Evolutionary conservation across 2,329 filamentous ascomycete species (phyloP), one percentile per base, ranked within the genome.

Genomic region (Diaporthe caulivora): DNA sequence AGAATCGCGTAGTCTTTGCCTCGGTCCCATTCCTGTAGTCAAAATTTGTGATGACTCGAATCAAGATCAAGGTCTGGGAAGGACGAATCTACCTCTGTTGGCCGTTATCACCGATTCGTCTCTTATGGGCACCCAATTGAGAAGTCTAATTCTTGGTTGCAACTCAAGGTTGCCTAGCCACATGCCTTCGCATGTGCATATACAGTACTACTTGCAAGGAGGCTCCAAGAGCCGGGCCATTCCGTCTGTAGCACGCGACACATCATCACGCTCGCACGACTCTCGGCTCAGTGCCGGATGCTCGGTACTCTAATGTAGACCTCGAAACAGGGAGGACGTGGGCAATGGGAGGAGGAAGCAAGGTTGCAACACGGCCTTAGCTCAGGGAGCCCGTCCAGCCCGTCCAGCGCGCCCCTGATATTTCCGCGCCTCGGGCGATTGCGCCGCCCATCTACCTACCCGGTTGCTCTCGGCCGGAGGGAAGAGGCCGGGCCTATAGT

Each of bases 231-330:
- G 58, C 40, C 42, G 29, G 60, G 42, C 18, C 62, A 67, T 40
- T 40, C 37, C 11, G 62, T 40, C 31, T n/a, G 62, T 67, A 67
- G 31, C 62, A 67, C 47, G 2, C 62, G 62, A 67, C 62, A 67
- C 44, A 67, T 53, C 47, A 62, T 31, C 40, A 40, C 17, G 31
- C 44, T 67, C 29, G 62, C 62, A 67, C 62, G 62, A 67, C 62
- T 24, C 51, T 67, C 62, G 47, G 62, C 29, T 31, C 62, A 67
- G 51, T n/a, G 44, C 31, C 62, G 47, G 62, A 67, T 67, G 62
- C 29, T 67, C 47, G 62, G 62, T 67, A 53, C n/a, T 40, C n/a
- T 40, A 34, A 34, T 18, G 40, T 47, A 26, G 47, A n/a, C 47
- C 62, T 67, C 62, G 62, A 47, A 17, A 53, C 31, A 53, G 13